phyloP scores from a whole-genome alignment of 257 asterid genomes.

The Marsdenia floribunda region DNA sequence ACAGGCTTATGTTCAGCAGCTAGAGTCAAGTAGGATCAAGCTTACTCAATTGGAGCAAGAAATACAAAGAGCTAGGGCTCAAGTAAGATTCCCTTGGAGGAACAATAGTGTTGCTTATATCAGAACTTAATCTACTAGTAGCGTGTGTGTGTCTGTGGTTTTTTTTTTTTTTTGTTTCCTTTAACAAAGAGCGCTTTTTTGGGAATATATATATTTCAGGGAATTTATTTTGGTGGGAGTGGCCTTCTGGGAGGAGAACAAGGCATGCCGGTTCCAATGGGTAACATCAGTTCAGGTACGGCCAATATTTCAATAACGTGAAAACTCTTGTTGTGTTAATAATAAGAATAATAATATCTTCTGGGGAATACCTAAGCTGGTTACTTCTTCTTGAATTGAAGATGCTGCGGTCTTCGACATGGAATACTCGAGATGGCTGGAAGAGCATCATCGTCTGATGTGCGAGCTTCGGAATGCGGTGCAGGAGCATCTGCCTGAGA shows the following conservation, averaged over 20 bases:
- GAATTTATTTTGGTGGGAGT: slow-evolving; percentile 56
- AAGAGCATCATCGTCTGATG: slow-evolving; percentile 66
- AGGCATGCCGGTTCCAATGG: slow-evolving; percentile 36
- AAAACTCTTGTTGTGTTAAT: no score
- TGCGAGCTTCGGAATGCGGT: slow-evolving; percentile 64
- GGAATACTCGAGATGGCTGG: slow-evolving; percentile 86
- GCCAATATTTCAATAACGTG: no score
- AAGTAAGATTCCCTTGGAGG: slow-evolving; percentile 28
- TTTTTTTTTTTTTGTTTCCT: no score
- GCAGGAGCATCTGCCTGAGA: slow-evolving; percentile 59
- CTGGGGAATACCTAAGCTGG: no score
- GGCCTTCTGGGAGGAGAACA: slow-evolving; percentile 59
- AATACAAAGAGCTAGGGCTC: slow-evolving; percentile 65
- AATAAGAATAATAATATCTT: no score
- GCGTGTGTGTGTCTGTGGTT: no score
- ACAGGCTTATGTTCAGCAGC: slow-evolving; percentile 95
- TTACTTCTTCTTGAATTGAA: slow-evolving; percentile 7
- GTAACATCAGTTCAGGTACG: slow-evolving; percentile 57
- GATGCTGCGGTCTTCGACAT: slow-evolving; percentile 60
- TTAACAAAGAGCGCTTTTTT: no score
- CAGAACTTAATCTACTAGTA: no score
- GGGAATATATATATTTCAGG: slow-evolving; percentile 31
- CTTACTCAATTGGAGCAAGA: slow-evolving; percentile 78
- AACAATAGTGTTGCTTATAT: no score
- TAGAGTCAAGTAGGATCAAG: slow-evolving; percentile 75